Evolutionary conservation across 1,284 basidiomycete species (phyloP), one percentile per base, ranked within the genome.

Genomic region (Rhodofomes roseus): DNA sequence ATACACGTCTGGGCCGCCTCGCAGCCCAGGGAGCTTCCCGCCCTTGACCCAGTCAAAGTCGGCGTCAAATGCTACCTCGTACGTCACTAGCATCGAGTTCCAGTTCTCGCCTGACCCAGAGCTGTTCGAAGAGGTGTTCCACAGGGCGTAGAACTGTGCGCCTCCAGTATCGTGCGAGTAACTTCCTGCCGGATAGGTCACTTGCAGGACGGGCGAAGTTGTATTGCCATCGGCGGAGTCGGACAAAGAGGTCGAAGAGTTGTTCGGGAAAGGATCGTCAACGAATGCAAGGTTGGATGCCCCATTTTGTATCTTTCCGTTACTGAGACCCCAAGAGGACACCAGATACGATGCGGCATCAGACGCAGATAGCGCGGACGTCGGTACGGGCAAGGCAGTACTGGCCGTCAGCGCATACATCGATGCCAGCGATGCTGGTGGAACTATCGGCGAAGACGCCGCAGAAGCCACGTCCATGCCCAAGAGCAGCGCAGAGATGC

Each of bases 61-160:
- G 0, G 73, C 60, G 62, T 86, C 85, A 68, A 92, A 90, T 0
- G 86, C 86, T 40, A 91, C 75, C 67, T 91, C 88, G 70, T 91
- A 92, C 9, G 84, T 80, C 18, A 90, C 70, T 57, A 87, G 71
- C 85, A 89, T 85, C 22, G 83, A 81, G 61, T 82, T 75, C 66
- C 88, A 88, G 22, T 74, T 70, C 9, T 78, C 77, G 2, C 79
- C 79, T 62, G 81, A 76, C 16, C 31, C 20, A 29, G 46, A 25
- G 11, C 2, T 6, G 34, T 57, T 54, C n/a, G 57, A 58, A 1
- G 80, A 76, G 1, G 79, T 77, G 64, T 89, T 88, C 85, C 86
- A 90, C 1, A 86, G 70, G 60, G 81, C 80, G 66, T 81, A 84
- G 64, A 88, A 83, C 65, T 90, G 87, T 36, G 80, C 77, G 5